Conservation (phyloP, 108 stramenopile species). For the Epithemia pelagica region DNA sequence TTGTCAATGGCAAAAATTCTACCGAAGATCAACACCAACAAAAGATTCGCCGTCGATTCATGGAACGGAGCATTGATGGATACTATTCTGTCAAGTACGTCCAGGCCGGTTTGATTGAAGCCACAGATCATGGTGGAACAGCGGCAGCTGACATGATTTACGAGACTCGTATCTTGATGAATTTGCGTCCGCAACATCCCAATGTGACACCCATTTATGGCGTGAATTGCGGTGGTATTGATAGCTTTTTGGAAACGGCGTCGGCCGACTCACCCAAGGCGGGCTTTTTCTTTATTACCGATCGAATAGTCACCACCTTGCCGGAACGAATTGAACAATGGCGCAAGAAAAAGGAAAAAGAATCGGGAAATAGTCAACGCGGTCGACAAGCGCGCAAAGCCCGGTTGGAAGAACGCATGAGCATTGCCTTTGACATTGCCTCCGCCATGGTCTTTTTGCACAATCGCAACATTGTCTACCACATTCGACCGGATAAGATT, state of each 20-base stretch:
- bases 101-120: conserved; percentile 1
- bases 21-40: not conserved
- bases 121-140: conserved; percentile 5
- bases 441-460: conserved; percentile 28
- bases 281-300: conserved; percentile 6
- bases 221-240: conserved; percentile 1
- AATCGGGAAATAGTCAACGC: not conserved
- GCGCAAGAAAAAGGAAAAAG: not conserved
- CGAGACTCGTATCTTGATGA: conserved; percentile 10
- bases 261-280: not conserved
- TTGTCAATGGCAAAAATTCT: not conserved
- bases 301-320: conserved; percentile 1
- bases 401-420: conserved; percentile 8
- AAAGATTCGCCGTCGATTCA: not conserved
- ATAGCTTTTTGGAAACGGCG: conserved; percentile 1
- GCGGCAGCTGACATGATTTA: conserved; percentile 11
- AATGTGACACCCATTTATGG: conserved; percentile 9
- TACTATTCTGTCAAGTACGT: conserved; percentile 3
- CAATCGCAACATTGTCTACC: conserved; percentile 49
- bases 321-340: conserved; percentile 10
- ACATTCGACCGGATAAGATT: conserved; percentile 73
- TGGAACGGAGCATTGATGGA: conserved; percentile 8
- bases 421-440: conserved; percentile 32
- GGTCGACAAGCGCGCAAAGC: not conserved
- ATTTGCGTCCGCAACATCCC: conserved; percentile 9